Evolutionary conservation across 2,329 filamentous ascomycete species (phyloP), one percentile per base, ranked within the genome.

Genomic region (Diplodia seriata): DNA sequence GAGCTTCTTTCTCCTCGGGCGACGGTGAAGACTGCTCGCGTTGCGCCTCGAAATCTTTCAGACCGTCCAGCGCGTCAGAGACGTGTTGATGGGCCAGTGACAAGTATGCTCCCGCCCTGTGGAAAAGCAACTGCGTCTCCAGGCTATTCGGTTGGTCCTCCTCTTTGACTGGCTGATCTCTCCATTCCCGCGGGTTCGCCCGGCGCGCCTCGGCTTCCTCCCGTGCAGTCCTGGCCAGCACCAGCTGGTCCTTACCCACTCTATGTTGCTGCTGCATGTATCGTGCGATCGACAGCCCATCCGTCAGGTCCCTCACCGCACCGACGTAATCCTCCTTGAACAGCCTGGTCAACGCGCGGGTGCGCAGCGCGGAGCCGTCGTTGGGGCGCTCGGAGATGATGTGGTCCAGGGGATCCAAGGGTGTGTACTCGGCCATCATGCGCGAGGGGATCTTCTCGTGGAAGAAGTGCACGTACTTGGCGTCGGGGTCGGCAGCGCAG

Each of bases 401-500:
- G 47, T 91, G 86, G 75, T 89, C 83, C 71, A 96, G 78, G 4
- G 88, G 84, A 64, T 86, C 81, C 68, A 94, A 78, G 70, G 87
- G 89, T 9, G 91, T 94, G 72, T 86, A 89, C 73, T 92, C 87
- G 43, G 89, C 90, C 76, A 95, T 82, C 76, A 90, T 88, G 51
- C 90, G 83, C 50, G 88, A 91, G 1, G 91, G 90, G 31, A 95
- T 94, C 85, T 94, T 95, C 79, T 96, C 91, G 79, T 94, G 91
- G 78, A 96, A 96, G 80, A 94, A 95, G 76, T 95, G 91, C n/a
- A 95, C 92, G 76, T 95, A 95, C 77, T 90, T 91, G 33, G 91
- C 92, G 74, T 95, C 91, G 53, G 84, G 79, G 74, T 93, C 89
- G 62, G 84, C 77, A n/a, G 87, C 83, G 69, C 87, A 89, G 69